Evolutionary conservation across 805 yeast genomes (phyloP), one percentile per base, ranked within the genome.

Genomic region (Lachancea dasiensis): DNA sequence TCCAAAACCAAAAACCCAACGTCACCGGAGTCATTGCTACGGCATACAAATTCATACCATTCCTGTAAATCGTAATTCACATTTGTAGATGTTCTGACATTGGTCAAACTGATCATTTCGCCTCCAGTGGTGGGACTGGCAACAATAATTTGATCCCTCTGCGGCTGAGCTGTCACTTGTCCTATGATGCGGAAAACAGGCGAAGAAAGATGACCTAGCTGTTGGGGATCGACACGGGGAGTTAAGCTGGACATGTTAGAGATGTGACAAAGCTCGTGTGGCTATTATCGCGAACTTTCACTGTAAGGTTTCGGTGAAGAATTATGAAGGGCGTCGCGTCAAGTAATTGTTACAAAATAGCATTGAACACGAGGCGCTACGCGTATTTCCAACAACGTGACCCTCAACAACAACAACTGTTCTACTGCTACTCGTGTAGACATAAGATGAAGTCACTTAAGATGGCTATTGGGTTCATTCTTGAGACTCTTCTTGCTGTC

Each of bases 1-100:
- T 60, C 64, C 24, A 60, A 43, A n/a, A 58, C 54, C 28, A 60
- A 36, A 30, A 60, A 55, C 6, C 58, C 63, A 7, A 47, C 44
- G 23, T 60, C 64, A 19, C 64, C 64, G 22, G 49, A 46, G 41
- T 60, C 64, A 31, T 54, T 51, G 6, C 53, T 45, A 34, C 63
- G 48, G 28, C 62, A 58, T 5, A 60, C 56, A 36, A 60, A 56
- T 43, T 60, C 64, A 38, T 56, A 59, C 63, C 63, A 60, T n/a
- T 46, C 36, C n/a, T 48, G 60, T 1, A 43, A 27, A 20, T 49
- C 56, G 22, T 56, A 52, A 22, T 50, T 47, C 33, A 46, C 49
- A 19, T 43, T 49, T 6, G 31, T 38, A 1, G 61, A 48, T 5
- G 58, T 49, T 27, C 53, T 47, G 6, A 57, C 56, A 27, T 53